A percentile compares a stretch with the other conserved stretches of the same genome.
Conservation (phyloP, 2,329 filamentous ascomycete species). For the Parastagonospora nodorum region DNA sequence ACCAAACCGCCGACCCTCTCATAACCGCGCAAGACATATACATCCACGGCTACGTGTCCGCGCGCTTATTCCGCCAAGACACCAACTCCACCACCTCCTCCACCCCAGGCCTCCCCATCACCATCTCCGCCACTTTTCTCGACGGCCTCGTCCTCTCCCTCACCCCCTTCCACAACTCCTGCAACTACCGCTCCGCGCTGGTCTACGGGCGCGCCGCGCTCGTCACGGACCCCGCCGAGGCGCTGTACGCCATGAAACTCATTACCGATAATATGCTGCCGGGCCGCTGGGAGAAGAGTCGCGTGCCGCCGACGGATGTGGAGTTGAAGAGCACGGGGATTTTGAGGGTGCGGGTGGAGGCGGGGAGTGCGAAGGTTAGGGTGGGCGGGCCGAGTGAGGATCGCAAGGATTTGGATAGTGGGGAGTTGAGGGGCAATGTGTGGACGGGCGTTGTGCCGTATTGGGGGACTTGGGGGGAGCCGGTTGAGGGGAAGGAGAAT, state of each 20-base stretch:
- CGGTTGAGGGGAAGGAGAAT: conserved; percentile 45
- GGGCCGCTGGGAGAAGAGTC: conserved; percentile 34
- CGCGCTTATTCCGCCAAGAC: conserved; percentile 64
- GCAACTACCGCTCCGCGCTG: conserved; percentile 43
- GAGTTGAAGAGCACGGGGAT: conserved; percentile 39
- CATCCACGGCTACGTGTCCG: conserved; percentile 41
- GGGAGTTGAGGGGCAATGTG: conserved; percentile 20
- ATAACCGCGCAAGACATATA: conserved; percentile 32
- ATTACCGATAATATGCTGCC: conserved; percentile 44
- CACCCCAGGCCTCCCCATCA: conserved; percentile 33
- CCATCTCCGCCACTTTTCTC: conserved; percentile 33
- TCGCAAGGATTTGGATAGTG: conserved; percentile 36
- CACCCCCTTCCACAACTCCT: conserved; percentile 43
- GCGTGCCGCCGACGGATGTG: conserved; percentile 34
- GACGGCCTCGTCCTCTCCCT: conserved; percentile 43
- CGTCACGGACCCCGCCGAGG: conserved; percentile 28
- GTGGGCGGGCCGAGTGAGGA: conserved; percentile 42
- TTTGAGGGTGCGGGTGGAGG: conserved; percentile 30
- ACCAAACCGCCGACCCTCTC: conserved; percentile 65
- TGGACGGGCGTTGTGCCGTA: conserved; percentile 46
- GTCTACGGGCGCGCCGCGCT: conserved; percentile 36
- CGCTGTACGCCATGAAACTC: conserved; percentile 33
- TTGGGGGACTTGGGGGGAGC: conserved; percentile 41
- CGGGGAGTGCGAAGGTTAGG: conserved; percentile 42
- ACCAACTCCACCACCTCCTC: not conserved